Conservation (phyloP, 129 eudicot species). For the Centaurea solstitialis region DNA sequence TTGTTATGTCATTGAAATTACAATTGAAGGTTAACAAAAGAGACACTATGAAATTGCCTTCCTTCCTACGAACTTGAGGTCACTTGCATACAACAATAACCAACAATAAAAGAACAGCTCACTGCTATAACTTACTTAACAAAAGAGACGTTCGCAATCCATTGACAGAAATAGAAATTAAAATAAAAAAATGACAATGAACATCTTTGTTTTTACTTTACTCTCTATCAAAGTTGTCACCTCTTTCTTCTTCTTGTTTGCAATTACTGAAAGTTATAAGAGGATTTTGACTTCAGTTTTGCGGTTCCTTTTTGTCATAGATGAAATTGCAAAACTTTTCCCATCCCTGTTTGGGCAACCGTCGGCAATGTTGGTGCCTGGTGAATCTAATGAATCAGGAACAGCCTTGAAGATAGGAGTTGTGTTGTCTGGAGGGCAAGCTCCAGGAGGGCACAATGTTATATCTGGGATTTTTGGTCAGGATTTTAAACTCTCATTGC, state of each 20-base stretch:
- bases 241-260: conserved; percentile 1
- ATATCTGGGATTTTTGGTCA: conserved; percentile 51
- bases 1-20: no score
- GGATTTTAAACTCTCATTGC: conserved; percentile 6
- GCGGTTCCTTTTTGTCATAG: conserved; percentile 24
- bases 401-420: conserved; percentile 51
- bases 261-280: neutral
- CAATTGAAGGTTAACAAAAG: neutral
- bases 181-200: neutral
- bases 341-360: conserved; percentile 69
- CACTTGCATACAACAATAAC: neutral
- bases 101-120: neutral
- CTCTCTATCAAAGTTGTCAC: neutral
- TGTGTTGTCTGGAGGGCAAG: conserved; percentile 60
- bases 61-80: neutral
- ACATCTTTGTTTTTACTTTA: neutral
- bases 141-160: neutral
- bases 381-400: conserved; percentile 30
- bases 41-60: neutral
- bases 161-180: neutral
- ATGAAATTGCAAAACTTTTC: conserved; percentile 69
- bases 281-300: neutral
- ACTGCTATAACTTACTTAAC: neutral
- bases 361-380: conserved; percentile 57
- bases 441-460: conserved; percentile 61